These are phyloP conservation scores for Akanthomyces lecanii DNA, from an alignment of 2,329 filamentous ascomycete species.

Conservation along the genomic window DNA sequence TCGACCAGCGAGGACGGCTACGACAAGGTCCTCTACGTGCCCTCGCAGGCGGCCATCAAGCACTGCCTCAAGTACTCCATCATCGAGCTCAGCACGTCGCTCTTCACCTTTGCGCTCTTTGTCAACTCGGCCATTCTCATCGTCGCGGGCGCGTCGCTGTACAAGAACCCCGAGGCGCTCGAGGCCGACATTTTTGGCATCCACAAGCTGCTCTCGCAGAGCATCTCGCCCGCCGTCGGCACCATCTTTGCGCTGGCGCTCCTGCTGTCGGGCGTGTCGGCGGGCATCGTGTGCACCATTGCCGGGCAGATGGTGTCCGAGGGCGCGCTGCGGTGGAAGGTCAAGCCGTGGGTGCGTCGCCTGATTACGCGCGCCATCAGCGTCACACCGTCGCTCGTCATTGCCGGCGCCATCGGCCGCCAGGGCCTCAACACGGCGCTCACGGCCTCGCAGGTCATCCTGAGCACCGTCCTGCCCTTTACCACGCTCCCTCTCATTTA, in stretches of 20 bases:
- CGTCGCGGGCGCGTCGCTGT: conserved; percentile 73
- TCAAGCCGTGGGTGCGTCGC: conserved; percentile 73
- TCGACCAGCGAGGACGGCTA: conserved; percentile 28
- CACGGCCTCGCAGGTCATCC: conserved; percentile 71
- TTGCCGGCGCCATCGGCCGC: conserved; percentile 72
- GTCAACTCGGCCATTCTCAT: conserved; percentile 81
- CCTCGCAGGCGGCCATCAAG: conserved; percentile 67
- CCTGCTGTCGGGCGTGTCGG: conserved; percentile 73
- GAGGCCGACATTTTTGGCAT: conserved; percentile 80
- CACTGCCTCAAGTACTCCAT: conserved; percentile 71
- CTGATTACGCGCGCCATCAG: conserved; percentile 74
- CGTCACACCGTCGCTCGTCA: conserved; percentile 77
- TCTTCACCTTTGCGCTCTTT: conserved; percentile 80
- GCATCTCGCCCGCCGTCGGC: conserved; percentile 70
- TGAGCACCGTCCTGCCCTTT: conserved; percentile 77
- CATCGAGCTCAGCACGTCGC: conserved; percentile 63
- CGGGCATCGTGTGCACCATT: conserved; percentile 85
- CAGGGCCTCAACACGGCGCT: conserved; percentile 67
- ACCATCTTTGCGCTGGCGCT: conserved; percentile 81
- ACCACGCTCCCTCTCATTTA: conserved; percentile 79
- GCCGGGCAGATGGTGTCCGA: conserved; percentile 86
- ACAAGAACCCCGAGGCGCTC: conserved; percentile 54
- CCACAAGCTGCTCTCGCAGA: conserved; percentile 63
- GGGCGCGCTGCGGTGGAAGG: conserved; percentile 70
- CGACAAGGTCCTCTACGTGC: conserved; percentile 60